Evolutionary conservation across 176 grass and related monocot species (phyloP), one percentile per base, ranked within the genome.

Genomic region (Zizania latifolia): DNA sequence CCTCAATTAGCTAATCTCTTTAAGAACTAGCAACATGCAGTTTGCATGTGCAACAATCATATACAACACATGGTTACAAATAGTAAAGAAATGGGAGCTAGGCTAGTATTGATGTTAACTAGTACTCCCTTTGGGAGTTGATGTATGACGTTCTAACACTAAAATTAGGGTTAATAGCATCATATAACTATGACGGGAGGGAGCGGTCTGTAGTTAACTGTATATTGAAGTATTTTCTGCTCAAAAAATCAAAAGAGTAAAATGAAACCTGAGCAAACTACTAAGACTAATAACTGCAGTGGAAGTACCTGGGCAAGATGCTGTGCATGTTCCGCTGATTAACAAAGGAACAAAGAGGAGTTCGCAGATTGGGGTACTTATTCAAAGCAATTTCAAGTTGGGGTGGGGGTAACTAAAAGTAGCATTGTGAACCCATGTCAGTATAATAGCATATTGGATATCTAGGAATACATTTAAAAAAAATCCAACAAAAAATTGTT

Each of bases 321-420:
- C 21, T 78, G 35, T 90, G 88, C 76, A 90, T 85, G 45, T 85
- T 89, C 60, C 61, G 75, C 67, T 92, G 89, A 83, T 74, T 90
- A 74, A 92, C 84, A 76, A 85, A 88, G 29, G 93, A 86, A 85
- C 86, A 80, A 83, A 96, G 89, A 60, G 90, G 89, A 64, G 35
- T 35, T 22, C 74, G 81, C 21, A 96, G 63, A 80, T 89, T 92
- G 19, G 84, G 67, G 85, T 90, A 84, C 72, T 85, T 96, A 66
- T 66, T 85, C 81, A 96, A 85, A 33, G 70, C 65, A 71, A 73
- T 39, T 79, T 96, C 93, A 78, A 96, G 86, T 43, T 96, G 93
- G 21, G 58, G 77, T n/a, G 89, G 51, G 22, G 93, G 93, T 57
- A 96, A 80, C 93, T 96, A 74, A 75, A 87, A 76, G 61, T 30